A percentile compares a stretch with the other conserved stretches of the same genome.
Conservation (phyloP, 345 rosid genomes). For the Fremontodendron californicum region DNA sequence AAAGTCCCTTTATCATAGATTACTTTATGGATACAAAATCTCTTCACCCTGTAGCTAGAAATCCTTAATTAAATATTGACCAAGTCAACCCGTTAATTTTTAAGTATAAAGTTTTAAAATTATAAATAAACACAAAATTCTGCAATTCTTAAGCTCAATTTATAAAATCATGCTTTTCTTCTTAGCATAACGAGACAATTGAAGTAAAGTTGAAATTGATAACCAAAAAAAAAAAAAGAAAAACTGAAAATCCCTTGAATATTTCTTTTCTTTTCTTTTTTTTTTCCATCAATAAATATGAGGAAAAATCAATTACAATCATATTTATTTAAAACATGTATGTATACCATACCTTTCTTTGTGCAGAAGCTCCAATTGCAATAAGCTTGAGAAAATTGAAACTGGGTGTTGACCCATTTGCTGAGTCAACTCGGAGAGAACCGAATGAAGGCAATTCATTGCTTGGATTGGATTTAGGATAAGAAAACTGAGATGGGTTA, state of each 20-base stretch:
- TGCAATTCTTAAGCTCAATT: not conserved
- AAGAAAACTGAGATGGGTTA: conserved; percentile 19
- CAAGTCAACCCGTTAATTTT: not conserved
- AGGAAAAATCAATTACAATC: not conserved
- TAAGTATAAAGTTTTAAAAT: not conserved
- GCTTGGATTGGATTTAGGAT: conserved; percentile 13
- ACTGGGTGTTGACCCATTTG: conserved; percentile 30
- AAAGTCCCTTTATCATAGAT: not conserved
- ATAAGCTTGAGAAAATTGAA: conserved; percentile 31
- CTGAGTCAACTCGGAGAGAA: conserved; percentile 25
- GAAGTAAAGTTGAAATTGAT: not conserved
- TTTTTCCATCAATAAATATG: not conserved
- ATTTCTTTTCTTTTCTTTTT: not conserved
- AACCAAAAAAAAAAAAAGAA: not conserved
- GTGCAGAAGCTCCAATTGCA: conserved; percentile 27
- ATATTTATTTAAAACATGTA: not conserved
- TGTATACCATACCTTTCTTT: conserved; percentile 47
- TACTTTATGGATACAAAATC: not conserved
- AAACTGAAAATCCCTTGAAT: not conserved
- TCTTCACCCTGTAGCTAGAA: not conserved
- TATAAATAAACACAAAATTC: not conserved
- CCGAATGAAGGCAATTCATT: conserved; percentile 17
- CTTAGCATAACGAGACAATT: not conserved
- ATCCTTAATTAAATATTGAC: not conserved
- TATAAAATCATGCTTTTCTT: too few relatives aligned